Evolutionary conservation across 116 monocot genomes (phyloP).

Genomic region (Zostera marina): DNA sequence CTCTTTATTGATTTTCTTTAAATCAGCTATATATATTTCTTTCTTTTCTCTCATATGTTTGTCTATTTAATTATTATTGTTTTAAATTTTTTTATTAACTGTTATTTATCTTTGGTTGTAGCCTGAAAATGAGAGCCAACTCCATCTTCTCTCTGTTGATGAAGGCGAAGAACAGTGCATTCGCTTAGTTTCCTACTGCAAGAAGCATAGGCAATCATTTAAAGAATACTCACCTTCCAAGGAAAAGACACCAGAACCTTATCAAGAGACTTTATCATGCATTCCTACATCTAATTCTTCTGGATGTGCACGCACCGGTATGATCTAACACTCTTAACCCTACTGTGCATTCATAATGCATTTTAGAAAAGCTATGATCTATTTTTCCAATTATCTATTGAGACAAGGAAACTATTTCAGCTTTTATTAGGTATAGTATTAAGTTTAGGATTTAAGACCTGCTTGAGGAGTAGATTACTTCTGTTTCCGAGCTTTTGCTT

Average conservation of each 20-base stretch:
- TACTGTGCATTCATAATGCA: too few relatives aligned
- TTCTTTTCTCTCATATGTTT: background rate
- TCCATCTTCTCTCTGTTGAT: slow-evolving; percentile 60
- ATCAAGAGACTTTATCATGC: slow-evolving; percentile 18
- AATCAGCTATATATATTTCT: background rate
- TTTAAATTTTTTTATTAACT: background rate
- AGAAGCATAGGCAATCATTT: slow-evolving; percentile 73
- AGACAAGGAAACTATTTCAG: too few relatives aligned
- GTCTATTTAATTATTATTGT: background rate
- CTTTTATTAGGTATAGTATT: too few relatives aligned
- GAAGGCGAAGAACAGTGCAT: slow-evolving; percentile 81
- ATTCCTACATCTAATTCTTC: slow-evolving; percentile 40
- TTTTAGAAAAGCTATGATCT: too few relatives aligned
- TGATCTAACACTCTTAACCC: background rate
- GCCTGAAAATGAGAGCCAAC: slow-evolving; percentile 79
- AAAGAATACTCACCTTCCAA: slow-evolving; percentile 32
- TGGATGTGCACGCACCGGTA: slow-evolving; percentile 87
- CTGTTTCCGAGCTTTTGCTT: too few relatives aligned
- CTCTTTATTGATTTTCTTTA: slow-evolving; percentile 1
- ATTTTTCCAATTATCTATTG: too few relatives aligned
- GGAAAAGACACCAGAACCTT: slow-evolving; percentile 15
- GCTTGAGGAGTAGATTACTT: too few relatives aligned
- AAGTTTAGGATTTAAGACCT: too few relatives aligned
- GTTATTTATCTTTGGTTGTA: slow-evolving; percentile 12
- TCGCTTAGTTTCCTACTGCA: slow-evolving; percentile 83